A percentile compares a stretch with the other conserved stretches of the same genome.
Evolutionary conservation across 176 grass and related monocot genomes (phyloP).

Genomic region (Paspalum vaginatum): DNA sequence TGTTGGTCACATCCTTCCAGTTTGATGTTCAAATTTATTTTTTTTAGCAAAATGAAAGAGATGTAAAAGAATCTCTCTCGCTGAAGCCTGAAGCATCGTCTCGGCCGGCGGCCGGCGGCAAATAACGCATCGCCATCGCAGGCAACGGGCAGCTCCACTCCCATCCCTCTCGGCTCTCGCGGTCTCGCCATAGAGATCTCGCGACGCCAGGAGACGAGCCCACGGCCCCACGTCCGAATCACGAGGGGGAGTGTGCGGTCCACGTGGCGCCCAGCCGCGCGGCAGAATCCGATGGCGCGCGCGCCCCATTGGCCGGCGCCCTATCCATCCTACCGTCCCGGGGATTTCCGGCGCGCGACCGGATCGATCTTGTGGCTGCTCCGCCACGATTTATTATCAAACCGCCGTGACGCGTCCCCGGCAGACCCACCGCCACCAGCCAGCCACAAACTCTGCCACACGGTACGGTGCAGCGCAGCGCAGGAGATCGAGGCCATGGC

Average conservation of each 20-base stretch:
- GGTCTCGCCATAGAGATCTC: neutral
- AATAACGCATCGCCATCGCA: neutral
- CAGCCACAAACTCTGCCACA: neutral
- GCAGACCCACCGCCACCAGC: constrained; percentile 9
- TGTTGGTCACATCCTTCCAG: neutral
- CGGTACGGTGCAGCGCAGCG: too few relatives aligned
- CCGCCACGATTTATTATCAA: constrained; percentile 43
- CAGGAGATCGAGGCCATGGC: constrained; percentile 42
- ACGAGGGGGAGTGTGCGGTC: constrained; percentile 23
- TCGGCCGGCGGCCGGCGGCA: neutral
- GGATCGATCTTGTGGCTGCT: constrained; percentile 53
- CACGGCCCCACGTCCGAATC: constrained; percentile 11
- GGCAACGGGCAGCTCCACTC: neutral
- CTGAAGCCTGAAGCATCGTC: neutral
- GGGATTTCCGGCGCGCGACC: constrained; percentile 70
- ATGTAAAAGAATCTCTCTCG: neutral
- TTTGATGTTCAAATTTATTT: neutral
- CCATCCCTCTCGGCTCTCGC: neutral
- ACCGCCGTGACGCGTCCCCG: constrained; percentile 22
- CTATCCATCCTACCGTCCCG: constrained; percentile 64
- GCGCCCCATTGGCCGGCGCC: constrained; percentile 77
- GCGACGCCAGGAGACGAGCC: too few relatives aligned
- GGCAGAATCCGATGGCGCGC: constrained; percentile 57
- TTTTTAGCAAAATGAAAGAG: neutral
- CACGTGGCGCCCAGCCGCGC: constrained; percentile 58